phyloP scores from a whole-genome alignment of 306 rosid species.

The Rosa multiflora region DNA sequence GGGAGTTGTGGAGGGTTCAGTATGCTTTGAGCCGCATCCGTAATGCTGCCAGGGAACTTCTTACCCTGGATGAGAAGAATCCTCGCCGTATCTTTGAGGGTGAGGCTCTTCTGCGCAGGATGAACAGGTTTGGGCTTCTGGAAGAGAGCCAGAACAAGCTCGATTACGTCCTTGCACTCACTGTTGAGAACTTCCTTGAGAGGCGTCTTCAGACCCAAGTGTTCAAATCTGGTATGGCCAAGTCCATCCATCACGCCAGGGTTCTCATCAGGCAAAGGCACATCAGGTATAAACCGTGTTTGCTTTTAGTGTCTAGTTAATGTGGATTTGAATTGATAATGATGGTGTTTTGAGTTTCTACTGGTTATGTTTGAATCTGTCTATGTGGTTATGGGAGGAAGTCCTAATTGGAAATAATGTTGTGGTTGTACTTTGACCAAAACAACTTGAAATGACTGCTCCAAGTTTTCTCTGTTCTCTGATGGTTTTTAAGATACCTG shows the following conservation, averaged over 20 bases:
- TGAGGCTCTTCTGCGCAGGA: conserved; percentile 38
- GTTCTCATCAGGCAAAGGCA: conserved; percentile 38
- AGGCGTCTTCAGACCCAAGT: conserved; percentile 42
- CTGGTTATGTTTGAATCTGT: not conserved
- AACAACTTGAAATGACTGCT: not conserved
- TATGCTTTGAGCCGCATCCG: conserved; percentile 46
- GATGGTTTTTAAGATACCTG: not conserved
- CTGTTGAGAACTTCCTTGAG: conserved; percentile 42
- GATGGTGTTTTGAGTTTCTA: not conserved
- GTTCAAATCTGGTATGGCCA: conserved; percentile 32
- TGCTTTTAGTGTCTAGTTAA: not conserved
- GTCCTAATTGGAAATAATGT: not conserved
- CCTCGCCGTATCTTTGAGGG: conserved; percentile 44
- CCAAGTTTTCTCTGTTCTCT: not conserved
- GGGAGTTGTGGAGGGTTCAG: conserved; percentile 46
- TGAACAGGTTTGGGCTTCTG: conserved; percentile 40
- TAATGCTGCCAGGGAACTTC: conserved; percentile 40
- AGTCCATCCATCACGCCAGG: conserved; percentile 37
- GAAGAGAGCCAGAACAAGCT: conserved; percentile 49
- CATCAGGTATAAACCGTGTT: conserved; percentile 18
- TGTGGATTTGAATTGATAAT: not conserved
- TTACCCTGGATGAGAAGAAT: conserved; percentile 39
- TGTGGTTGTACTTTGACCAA: not conserved
- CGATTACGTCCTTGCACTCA: conserved; percentile 40
- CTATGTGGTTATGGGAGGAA: not conserved